Evolutionary conservation across 1,284 basidiomycete species (phyloP).

Genomic region (Ustilago nuda): DNA sequence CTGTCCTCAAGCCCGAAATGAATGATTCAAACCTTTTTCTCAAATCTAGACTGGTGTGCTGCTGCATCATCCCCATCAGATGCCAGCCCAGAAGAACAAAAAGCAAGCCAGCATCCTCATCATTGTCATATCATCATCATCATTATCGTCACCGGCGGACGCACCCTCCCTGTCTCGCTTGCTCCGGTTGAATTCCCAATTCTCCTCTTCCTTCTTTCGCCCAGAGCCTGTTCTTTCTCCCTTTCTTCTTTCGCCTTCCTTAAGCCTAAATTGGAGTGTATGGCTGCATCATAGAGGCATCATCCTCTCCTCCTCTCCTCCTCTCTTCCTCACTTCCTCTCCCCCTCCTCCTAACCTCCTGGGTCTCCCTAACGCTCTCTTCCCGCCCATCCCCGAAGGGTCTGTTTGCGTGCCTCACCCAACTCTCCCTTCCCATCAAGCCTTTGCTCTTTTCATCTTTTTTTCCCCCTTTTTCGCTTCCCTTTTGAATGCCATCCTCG

Average conservation of each 20-base stretch:
- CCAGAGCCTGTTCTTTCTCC: not conserved
- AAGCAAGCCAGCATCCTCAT: not conserved
- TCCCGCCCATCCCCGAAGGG: conserved; percentile 13
- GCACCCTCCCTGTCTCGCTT: not conserved
- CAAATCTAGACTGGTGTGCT: not conserved
- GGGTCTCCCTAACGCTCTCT: not conserved
- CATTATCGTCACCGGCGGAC: not conserved
- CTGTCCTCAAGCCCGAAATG: not conserved
- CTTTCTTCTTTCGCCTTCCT: conserved; percentile 4
- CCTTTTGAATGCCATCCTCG: not conserved
- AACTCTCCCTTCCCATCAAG: conserved; percentile 1
- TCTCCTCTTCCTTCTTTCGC: not conserved
- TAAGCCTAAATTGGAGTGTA: conserved; percentile 6
- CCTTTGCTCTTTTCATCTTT: not conserved
- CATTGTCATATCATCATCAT: conserved; percentile 1
- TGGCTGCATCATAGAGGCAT: conserved; percentile 35
- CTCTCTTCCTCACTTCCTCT: not conserved
- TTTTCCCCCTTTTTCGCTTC: not conserved
- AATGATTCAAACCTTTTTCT: not conserved
- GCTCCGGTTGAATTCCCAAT: conserved; percentile 3
- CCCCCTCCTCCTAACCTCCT: not conserved
- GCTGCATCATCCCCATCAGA: not conserved
- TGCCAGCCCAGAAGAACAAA: not conserved
- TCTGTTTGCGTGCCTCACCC: conserved; percentile 11
- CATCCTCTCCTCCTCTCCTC: conserved; percentile 13